A percentile compares a stretch with the other conserved stretches of the same genome.
Evolutionary conservation across 1,139 yeast genomes (phyloP).

Genomic region (Pichia sp.): DNA sequence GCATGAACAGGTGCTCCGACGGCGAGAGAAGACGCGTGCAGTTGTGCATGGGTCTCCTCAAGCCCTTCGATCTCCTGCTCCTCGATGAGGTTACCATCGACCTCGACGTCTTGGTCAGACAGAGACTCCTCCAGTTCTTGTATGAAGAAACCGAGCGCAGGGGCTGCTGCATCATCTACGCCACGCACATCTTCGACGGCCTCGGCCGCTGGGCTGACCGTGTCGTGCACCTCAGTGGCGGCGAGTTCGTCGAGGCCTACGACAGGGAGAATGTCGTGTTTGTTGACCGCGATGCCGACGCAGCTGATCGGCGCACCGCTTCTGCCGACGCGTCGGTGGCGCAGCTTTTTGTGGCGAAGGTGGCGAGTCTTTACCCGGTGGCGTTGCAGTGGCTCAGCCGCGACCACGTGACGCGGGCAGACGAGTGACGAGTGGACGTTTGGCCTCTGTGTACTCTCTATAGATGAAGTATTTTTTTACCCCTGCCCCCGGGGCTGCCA

Average conservation of each 20-base stretch:
- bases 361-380: constrained; percentile 62
- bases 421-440: not conserved
- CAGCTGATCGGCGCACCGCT: too few relatives aligned
- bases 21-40: constrained; percentile 96
- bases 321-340: not conserved
- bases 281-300: constrained; percentile 11
- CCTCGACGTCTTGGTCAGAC: constrained; percentile 85
- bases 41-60: constrained; percentile 83
- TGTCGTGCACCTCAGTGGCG: constrained; percentile 74
- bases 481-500: not conserved
- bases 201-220: constrained; percentile 84
- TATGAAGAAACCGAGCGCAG: constrained; percentile 64
- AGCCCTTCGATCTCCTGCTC: constrained; percentile 81
- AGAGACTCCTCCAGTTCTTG: constrained; percentile 64
- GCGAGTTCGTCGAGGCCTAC: constrained; percentile 40
- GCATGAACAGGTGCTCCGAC: constrained; percentile 87
- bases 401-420: not conserved
- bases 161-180: constrained; percentile 73
- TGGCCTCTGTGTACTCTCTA: too few relatives aligned
- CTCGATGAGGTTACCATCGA: constrained; percentile 96
- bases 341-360: constrained; percentile 38
- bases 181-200: constrained; percentile 96
- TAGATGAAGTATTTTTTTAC: not conserved
- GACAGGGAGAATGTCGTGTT: constrained; percentile 32
- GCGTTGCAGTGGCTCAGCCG: constrained; percentile 37